Evolutionary conservation across 2,329 filamentous ascomycete genomes (phyloP), one percentile per base, ranked within the genome.

Genomic region (Claviceps purpurea): DNA sequence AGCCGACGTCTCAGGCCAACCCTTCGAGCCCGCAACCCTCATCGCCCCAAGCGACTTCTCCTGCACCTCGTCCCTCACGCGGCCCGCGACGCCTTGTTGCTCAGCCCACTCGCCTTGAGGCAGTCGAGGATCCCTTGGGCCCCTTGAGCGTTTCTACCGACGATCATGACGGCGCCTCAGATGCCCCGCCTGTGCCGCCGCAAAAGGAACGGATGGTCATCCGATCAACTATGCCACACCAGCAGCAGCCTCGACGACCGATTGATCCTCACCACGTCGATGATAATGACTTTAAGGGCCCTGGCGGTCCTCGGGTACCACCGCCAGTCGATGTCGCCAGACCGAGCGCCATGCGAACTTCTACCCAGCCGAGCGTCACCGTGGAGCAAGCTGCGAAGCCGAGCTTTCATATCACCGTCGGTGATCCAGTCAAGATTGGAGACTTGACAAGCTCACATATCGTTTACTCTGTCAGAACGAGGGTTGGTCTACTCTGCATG

Each of bases 401-500:
- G 5, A 85, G 75, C 43, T 98, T 97, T 68, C 74, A 87, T 49
- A 97, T 98, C 61, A 82, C 78, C 2, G 93, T 98, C 22, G 93
- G 93, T 53, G 93, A 98, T 70, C 93, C 93, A 52, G 90, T 96
- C 70, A 98, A 97, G 73, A 91, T 98, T 59, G 93, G 93, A 54
- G 93, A 97, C 69, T 70, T 97, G 66, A 96, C 93, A 8, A 95
- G 87, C 68, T 95, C 90, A 57, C 93, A 98, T 68, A 98, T 95
- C 57, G 93, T 97, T 47, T 98, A 98, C 70, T 89, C 89, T 61
- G 93, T 98, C 57, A 80, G 87, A 62, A 98, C 93, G 54, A 93
- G 86, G 81, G 88, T 93, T 75, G 55, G 59, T 50, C 34, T 47
- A 2, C 41, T 40, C 24, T 34, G 11, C 24, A 26, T 20, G 8